Percentiles rank a stretch among this genome's conserved stretches.
These are phyloP conservation scores for Knoxia roxburghii DNA, from an alignment of 257 asterid genomes.

Conservation along the genomic window DNA sequence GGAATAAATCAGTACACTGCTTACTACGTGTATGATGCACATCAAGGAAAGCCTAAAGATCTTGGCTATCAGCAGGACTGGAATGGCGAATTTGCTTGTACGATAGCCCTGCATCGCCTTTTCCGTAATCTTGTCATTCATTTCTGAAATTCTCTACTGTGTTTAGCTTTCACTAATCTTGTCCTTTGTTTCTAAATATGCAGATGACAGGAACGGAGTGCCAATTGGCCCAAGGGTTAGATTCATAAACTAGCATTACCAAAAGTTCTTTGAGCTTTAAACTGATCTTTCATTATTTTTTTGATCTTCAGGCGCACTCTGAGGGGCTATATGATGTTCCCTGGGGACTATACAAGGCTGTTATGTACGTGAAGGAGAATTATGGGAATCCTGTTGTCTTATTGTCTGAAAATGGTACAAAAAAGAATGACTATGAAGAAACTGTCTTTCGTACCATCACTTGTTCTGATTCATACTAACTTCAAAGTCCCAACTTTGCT, in stretches of 20 bases:
- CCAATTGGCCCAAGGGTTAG: constrained; percentile 93
- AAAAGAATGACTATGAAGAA: background rate
- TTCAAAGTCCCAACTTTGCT: background rate
- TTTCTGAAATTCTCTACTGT: background rate
- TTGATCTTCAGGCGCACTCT: constrained; percentile 60
- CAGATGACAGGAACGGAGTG: constrained; percentile 69
- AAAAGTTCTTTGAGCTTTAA: background rate
- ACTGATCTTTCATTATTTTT: background rate
- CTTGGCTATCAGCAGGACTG: constrained; percentile 82
- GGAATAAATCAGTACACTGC: constrained; percentile 91
- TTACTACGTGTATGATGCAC: constrained; percentile 57
- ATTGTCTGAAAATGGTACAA: constrained; percentile 77
- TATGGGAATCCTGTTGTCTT: constrained; percentile 76
- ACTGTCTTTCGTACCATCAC: no score
- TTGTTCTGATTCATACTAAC: background rate
- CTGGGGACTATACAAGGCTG: constrained; percentile 85
- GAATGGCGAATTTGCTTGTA: constrained; percentile 76
- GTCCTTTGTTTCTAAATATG: background rate
- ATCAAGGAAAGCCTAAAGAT: constrained; percentile 26
- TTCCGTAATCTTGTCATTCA: background rate
- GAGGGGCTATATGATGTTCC: constrained; percentile 90
- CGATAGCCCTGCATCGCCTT: constrained; percentile 23
- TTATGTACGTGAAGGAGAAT: constrained; percentile 67
- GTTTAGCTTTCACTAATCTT: background rate
- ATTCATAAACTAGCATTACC: background rate